Conservation (phyloP, 1,139 yeast genomes). For the Sugiyamaella japonica region DNA sequence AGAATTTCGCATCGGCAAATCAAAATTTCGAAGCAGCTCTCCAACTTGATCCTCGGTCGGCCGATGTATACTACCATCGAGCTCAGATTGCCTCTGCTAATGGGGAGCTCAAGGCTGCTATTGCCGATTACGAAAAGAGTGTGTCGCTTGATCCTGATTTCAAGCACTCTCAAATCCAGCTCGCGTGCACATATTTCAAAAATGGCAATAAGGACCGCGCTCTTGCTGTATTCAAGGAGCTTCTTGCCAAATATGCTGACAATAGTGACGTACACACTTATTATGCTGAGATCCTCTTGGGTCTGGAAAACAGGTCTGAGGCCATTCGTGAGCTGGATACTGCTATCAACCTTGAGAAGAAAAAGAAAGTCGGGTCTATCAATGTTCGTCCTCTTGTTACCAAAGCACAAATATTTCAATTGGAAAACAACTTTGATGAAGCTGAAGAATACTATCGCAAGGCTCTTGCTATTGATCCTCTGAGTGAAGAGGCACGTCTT, state of each 20-base stretch:
- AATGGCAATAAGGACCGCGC: slow-evolving; percentile 64
- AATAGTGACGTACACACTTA: slow-evolving; percentile 93
- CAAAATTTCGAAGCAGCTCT: slow-evolving; percentile 74
- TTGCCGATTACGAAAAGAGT: slow-evolving; percentile 72
- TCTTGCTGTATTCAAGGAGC: slow-evolving; percentile 67
- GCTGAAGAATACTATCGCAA: slow-evolving; percentile 68
- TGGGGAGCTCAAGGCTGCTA: slow-evolving; percentile 72
- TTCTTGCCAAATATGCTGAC: slow-evolving; percentile 77
- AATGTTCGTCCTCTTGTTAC: slow-evolving; percentile 91
- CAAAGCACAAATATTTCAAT: slow-evolving; percentile 64
- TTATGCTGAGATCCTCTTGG: slow-evolving; percentile 90
- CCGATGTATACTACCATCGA: slow-evolving; percentile 89
- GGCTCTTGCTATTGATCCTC: slow-evolving; percentile 83
- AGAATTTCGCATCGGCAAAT: slow-evolving; percentile 59
- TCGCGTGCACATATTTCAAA: slow-evolving; percentile 90
- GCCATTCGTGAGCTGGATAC: slow-evolving; percentile 85
- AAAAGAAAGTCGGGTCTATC: slow-evolving; percentile 52
- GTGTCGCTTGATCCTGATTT: slow-evolving; percentile 71
- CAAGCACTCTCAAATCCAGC: slow-evolving; percentile 84
- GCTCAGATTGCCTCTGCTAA: slow-evolving; percentile 89
- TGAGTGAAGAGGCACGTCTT: slow-evolving; percentile 81
- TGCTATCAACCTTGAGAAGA: slow-evolving; percentile 78
- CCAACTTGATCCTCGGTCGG: slow-evolving; percentile 63
- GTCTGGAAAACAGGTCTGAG: slow-evolving; percentile 66
- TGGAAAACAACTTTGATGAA: slow-evolving; percentile 46